Conservation (phyloP, 768 basidiomycete species). For the Phylloporus sp. region DNA sequence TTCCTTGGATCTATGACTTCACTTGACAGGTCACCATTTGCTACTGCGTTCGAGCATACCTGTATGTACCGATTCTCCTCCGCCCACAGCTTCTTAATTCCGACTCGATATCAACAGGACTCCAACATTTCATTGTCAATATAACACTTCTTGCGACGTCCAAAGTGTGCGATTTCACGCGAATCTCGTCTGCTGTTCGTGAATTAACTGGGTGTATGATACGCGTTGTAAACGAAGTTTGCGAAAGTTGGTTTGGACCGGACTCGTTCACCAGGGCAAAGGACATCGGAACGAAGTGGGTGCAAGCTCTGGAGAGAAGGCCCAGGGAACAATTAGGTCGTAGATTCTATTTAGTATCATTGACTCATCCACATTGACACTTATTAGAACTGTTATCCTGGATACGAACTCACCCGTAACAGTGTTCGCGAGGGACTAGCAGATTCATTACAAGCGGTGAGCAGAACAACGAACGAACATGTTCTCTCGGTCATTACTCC, state of each 20-base stretch:
- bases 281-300: slow-evolving; percentile 70
- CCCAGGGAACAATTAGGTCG: slow-evolving; percentile 64
- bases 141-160: slow-evolving; percentile 55
- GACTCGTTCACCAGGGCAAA: slow-evolving; percentile 62
- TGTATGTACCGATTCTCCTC: slow-evolving; percentile 43
- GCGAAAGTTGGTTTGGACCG: slow-evolving; percentile 65
- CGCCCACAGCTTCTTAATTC: slow-evolving; percentile 35
- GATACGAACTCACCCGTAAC: slow-evolving; percentile 69
- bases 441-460: slow-evolving; percentile 74
- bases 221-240: slow-evolving; percentile 70
- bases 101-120: slow-evolving; percentile 22
- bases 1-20: slow-evolving; percentile 49
- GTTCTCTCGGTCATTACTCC: slow-evolving; percentile 15
- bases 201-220: slow-evolving; percentile 70
- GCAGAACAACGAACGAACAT: slow-evolving; percentile 77
- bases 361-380: slow-evolving; percentile 13
- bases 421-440: slow-evolving; percentile 62
- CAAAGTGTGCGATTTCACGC: slow-evolving; percentile 62
- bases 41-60: slow-evolving; percentile 40
- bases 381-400: slow-evolving; percentile 59
- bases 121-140: slow-evolving; percentile 43
- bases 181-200: slow-evolving; percentile 60
- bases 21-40: slow-evolving; percentile 30
- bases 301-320: slow-evolving; percentile 56
- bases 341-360: slow-evolving; percentile 27